phyloP scores from a whole-genome alignment of 2,329 filamentous ascomycete species.

The Penicillium palitans region DNA sequence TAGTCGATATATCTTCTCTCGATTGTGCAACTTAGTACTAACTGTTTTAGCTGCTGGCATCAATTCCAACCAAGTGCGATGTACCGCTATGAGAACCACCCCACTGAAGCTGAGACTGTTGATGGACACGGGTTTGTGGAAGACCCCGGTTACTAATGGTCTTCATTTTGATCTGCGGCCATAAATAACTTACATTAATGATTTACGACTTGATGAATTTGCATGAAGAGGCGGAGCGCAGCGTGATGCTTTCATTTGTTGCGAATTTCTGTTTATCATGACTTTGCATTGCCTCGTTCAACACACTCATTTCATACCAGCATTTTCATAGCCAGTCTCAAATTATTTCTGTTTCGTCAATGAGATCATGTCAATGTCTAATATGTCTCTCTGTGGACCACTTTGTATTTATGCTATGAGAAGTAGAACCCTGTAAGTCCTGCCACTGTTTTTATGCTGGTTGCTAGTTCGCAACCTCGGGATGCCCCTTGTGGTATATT shows the following conservation, averaged over 20 bases:
- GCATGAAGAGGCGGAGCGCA: constrained; percentile 1
- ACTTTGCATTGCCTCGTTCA: not conserved
- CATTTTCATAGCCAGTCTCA: not conserved
- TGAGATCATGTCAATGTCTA: not conserved
- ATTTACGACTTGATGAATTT: constrained; percentile 21
- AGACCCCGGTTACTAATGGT: constrained; percentile 7
- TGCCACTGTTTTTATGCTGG: not conserved
- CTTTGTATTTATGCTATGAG: not conserved
- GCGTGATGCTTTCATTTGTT: not conserved
- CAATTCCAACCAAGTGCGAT: constrained; percentile 42
- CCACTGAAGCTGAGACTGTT: constrained; percentile 24
- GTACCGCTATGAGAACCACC: constrained; percentile 34
- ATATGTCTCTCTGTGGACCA: not conserved
- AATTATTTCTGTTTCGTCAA: not conserved
- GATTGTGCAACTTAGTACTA: not conserved
- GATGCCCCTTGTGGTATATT: not conserved
- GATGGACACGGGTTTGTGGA: constrained; percentile 19
- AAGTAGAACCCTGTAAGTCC: not conserved
- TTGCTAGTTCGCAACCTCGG: not conserved
- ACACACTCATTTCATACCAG: not conserved
- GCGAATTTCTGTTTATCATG: not conserved
- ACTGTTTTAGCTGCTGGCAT: constrained; percentile 46
- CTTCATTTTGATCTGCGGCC: not conserved
- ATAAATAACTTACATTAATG: constrained; percentile 6
- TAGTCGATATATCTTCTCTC: constrained; percentile 21